Evolutionary conservation across 805 yeast species (phyloP), one percentile per base, ranked within the genome.

Genomic region (Jamesozyma gamospora): DNA sequence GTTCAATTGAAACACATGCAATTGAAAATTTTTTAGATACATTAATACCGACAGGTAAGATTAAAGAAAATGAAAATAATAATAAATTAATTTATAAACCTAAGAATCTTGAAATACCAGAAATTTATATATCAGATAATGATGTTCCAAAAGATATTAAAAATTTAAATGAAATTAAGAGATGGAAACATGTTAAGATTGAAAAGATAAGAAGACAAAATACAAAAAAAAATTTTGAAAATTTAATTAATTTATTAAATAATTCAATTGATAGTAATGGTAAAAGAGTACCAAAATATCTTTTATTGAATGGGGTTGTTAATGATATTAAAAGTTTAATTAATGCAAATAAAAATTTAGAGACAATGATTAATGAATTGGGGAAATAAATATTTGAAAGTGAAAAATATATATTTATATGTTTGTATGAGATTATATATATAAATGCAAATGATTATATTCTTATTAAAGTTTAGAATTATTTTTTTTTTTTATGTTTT

Each of bases 111-210:
- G 39, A 42, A 12, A 39, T 58, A 13, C 63, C 62, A 8, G 56
- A 55, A 7, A 48, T 55, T 6, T 43, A 45, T 7, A 41, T 58
- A 15, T 43, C 45, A 1, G 53, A 53, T 29, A 39, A 45, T 11
- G 48, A 48, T 12, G 41, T 50, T 9, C 64, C 64, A 1, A 14
- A 26, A 4, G 47, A 48, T 15, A 34, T 59, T 2, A 35, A 42
- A 26, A 53, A 56, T 43, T 39, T 48, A 5, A 43, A 41, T 6
- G 39, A 39, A 30, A 18, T 53, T 6, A 53, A 53, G 36, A 58
- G 55, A 45, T 59, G 64, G 64, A 55, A 51, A 36, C 64, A 59
- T 44, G 62, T 59, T 4, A 52, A 53, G 32, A 40, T 56, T 14
- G 64, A 60, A 37, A 56, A 56, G 39, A 39, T 53, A 28, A 45